Conservation (phyloP, 768 basidiomycete genomes). For the Zangia roseola region DNA sequence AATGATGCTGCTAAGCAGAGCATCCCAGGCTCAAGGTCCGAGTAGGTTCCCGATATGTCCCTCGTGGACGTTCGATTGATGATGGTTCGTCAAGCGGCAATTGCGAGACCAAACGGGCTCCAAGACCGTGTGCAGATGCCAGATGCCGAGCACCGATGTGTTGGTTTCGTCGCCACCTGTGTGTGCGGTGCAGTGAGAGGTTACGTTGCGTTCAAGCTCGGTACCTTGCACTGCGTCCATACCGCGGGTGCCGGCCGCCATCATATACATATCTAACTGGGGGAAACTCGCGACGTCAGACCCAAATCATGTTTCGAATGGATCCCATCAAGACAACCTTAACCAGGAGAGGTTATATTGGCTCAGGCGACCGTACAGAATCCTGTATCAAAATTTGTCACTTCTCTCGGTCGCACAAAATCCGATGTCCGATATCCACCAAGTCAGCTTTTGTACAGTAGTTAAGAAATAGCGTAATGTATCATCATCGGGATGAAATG, state of each 20-base stretch:
- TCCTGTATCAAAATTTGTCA: conserved; percentile 8
- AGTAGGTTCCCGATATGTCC: conserved; percentile 12
- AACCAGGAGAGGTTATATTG: conserved; percentile 8
- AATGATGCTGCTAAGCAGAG: conserved; percentile 7
- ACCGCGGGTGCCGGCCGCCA: conserved; percentile 18
- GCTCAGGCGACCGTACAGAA: neutral
- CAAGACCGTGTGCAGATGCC: conserved; percentile 1
- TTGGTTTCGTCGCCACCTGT: conserved; percentile 2
- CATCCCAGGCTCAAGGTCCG: conserved; percentile 9
- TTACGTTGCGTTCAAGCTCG: conserved; percentile 12
- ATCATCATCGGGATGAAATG: conserved; percentile 28
- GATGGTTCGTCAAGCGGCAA: conserved; percentile 6
- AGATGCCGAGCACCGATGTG: conserved; percentile 5
- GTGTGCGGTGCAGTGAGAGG: conserved; percentile 7
- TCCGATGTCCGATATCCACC: conserved; percentile 3
- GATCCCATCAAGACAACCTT: conserved; percentile 1
- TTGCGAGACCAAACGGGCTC: conserved; percentile 14
- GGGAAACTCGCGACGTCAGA: conserved; percentile 9
- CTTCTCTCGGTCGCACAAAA: conserved; percentile 11
- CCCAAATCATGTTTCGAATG: conserved; percentile 1
- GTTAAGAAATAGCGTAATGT: conserved; percentile 33
- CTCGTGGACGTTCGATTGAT: conserved; percentile 6
- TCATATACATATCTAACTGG: conserved; percentile 12
- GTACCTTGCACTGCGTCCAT: conserved; percentile 9
- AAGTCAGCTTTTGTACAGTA: conserved; percentile 28